A percentile compares a stretch with the other conserved stretches of the same genome.
Evolutionary conservation across 2,329 filamentous ascomycete genomes (phyloP).

Genomic region (Sporothrix pseudoabietina): DNA sequence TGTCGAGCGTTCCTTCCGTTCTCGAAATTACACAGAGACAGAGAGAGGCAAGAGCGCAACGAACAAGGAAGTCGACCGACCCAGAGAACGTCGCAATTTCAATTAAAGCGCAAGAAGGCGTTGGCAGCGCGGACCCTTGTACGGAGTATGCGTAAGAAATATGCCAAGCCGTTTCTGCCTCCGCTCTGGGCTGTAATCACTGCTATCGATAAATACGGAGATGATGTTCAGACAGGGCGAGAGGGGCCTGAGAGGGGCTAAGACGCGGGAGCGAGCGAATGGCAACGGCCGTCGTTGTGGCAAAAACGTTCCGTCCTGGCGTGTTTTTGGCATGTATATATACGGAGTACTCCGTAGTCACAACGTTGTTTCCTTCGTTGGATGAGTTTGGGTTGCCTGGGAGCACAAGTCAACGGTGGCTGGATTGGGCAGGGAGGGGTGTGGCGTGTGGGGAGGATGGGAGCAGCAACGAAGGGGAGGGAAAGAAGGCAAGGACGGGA

Average conservation of each 20-base stretch:
- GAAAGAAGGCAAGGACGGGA: neutral
- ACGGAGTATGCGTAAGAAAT: too few species aligned
- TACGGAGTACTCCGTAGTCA: neutral
- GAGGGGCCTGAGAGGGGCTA: neutral
- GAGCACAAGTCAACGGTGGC: neutral
- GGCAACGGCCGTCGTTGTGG: neutral
- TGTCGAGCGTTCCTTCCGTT: constrained; percentile 12
- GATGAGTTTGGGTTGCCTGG: neutral
- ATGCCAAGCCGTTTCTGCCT: constrained; percentile 12
- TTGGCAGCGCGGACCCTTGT: constrained; percentile 1
- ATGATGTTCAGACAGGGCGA: neutral
- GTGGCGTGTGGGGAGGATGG: constrained; percentile 6
- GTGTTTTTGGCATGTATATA: neutral
- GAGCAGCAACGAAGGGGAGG: neutral
- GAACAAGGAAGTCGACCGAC: constrained; percentile 3
- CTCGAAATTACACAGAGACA: constrained; percentile 1
- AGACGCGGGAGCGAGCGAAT: constrained; percentile 19
- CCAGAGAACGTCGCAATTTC: constrained; percentile 5
- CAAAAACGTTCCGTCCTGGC: constrained; percentile 12
- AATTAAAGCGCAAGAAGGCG: neutral
- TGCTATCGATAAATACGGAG: constrained; percentile 18
- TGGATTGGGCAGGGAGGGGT: constrained; percentile 9
- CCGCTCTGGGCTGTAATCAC: constrained; percentile 21
- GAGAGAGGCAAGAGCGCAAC: neutral
- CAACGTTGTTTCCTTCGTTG: neutral